Percentiles rank a stretch among this genome's conserved stretches.
These are phyloP conservation scores for Peronospora farinosa DNA, from an alignment of 352 stramenopile species.

Conservation along the genomic window DNA sequence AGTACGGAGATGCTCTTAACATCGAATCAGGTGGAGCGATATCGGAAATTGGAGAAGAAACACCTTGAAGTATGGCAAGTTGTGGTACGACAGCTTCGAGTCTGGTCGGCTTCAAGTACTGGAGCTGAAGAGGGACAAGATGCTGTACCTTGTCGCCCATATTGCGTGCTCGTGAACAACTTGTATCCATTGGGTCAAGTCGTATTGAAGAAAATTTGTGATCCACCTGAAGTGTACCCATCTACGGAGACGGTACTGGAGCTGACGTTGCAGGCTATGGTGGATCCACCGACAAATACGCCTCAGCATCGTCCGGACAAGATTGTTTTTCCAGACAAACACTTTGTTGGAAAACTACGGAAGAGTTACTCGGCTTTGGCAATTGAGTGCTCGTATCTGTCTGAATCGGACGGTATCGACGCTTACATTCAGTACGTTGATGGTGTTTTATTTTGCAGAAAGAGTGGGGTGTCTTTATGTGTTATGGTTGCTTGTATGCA, in stretches of 20 bases:
- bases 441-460: neutral
- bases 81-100: constrained; percentile 78
- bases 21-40: constrained; percentile 56
- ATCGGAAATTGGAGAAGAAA: constrained; percentile 66
- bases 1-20: constrained; percentile 66
- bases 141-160: constrained; percentile 68
- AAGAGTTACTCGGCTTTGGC: constrained; percentile 67
- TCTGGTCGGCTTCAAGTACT: constrained; percentile 75
- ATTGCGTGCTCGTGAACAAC: constrained; percentile 85
- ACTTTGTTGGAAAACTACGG: constrained; percentile 63
- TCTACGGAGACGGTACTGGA: constrained; percentile 61
- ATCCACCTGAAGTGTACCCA: constrained; percentile 74
- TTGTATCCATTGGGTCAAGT: constrained; percentile 81
- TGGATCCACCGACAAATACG: constrained; percentile 61
- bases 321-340: constrained; percentile 78
- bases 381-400: constrained; percentile 83
- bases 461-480: neutral
- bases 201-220: constrained; percentile 80
- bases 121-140: constrained; percentile 50
- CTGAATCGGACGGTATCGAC: constrained; percentile 81
- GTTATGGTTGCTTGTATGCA: constrained; percentile 12
- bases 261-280: constrained; percentile 67
- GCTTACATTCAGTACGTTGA: constrained; percentile 66
- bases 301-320: constrained; percentile 81
- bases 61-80: constrained; percentile 85